Conservation (phyloP, 192 early-diverging fungal genomes). For the Haplosporangium gracile region DNA sequence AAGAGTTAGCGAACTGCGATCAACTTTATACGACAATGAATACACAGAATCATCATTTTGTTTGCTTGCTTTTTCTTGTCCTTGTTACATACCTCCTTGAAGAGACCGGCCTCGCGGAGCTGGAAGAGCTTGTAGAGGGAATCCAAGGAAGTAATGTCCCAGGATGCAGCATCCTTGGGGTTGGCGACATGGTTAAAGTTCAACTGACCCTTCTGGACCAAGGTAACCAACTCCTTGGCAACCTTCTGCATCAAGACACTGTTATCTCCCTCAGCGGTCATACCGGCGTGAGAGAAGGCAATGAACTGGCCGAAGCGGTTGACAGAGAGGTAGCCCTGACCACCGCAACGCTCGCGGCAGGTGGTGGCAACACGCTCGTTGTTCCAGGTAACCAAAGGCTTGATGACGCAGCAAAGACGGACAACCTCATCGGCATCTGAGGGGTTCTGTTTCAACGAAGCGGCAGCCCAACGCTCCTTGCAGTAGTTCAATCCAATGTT, state of each 20-base stretch:
- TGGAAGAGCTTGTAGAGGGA: conserved; percentile 63
- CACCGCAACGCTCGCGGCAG: conserved; percentile 81
- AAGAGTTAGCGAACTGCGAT: not conserved
- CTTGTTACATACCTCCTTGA: conserved; percentile 56
- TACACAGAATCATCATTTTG: not conserved
- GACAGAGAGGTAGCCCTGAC: conserved; percentile 77
- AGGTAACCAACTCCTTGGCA: conserved; percentile 77
- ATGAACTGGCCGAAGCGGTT: conserved; percentile 76
- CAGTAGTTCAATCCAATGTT: conserved; percentile 87
- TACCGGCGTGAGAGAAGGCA: conserved; percentile 82
- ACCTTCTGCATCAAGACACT: conserved; percentile 84
- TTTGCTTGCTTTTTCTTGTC: not conserved
- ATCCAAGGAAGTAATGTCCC: conserved; percentile 64
- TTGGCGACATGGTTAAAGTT: conserved; percentile 43
- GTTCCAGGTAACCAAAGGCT: conserved; percentile 82
- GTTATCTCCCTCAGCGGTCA: conserved; percentile 87
- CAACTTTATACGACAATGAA: not conserved
- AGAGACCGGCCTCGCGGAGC: conserved; percentile 59
- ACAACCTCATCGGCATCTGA: conserved; percentile 72
- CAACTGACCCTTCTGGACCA: conserved; percentile 61
- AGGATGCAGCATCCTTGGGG: conserved; percentile 50
- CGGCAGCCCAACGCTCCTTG: conserved; percentile 72
- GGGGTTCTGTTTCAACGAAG: conserved; percentile 52
- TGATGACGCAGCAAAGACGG: conserved; percentile 82
- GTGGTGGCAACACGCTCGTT: conserved; percentile 76